Base-by-base conservation (phyloP, 2,329 filamentous ascomycete species). In the Arachnomyces sp. region DNA sequence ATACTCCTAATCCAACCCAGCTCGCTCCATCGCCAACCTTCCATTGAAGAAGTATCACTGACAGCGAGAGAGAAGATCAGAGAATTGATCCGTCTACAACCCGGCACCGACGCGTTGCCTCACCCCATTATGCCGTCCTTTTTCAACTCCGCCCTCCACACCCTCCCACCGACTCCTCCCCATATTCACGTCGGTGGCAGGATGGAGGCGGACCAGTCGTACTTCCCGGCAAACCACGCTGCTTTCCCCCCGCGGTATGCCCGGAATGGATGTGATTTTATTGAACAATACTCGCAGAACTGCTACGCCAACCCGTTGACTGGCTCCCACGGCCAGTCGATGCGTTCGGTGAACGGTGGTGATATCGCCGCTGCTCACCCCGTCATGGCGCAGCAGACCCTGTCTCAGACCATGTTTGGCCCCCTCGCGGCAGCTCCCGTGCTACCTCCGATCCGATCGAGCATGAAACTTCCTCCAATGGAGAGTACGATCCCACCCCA, bases 261-360 rank as follows among this genome's bases (percentile, higher is more conserved):
- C 36, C 63, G 66, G 50, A 66, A 55, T 37, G 61, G 64, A 36
- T 63, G 59, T 48, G 66, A 68, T 38, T 67, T 66, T 49, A 63
- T 63, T 48, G 66, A 69, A 43, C 61, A 67, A 48, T 69, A 66
- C 49, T 61, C 62, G 45, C 58, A 61, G n/a, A 45, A 57, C 39
- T 59, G 59, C 42, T 68, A 66, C 49, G 48, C 53, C 40, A 65
- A 61, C 45, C 55, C 57, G 49, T 39, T 42, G 60, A 43, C 56
- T 64, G 54, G 57, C 55, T 30, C 56, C 28, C 58, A 63, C 44
- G 49, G 51, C 11, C 54, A 55, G 38, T 47, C 54, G 15, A 47
- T 52, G 32, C 54, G 57, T 32, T 43, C 53, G 14, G 50, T 60
- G 47, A 59, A 56, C 38, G 47, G 55, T 36, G 54, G 63, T 42